Evolutionary conservation across 345 rosid genomes (phyloP).

Genomic region (Psidium guajava): DNA sequence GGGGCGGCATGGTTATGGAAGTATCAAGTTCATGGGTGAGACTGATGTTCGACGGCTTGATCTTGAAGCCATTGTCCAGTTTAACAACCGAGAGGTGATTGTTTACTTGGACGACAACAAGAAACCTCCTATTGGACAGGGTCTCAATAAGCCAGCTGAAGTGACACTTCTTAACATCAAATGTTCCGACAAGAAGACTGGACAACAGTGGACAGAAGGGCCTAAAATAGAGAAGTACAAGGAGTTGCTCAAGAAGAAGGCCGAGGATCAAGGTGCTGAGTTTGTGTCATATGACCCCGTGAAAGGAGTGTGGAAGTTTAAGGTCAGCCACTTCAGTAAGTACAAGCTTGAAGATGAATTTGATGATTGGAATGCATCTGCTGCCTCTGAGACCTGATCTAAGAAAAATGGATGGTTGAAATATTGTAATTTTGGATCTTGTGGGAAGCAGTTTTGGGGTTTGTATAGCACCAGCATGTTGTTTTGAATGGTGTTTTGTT

Average conservation of each 20-base stretch:
- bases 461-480: background rate
- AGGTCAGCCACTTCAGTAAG: slow-evolving; percentile 70
- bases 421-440: background rate
- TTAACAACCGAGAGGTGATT: slow-evolving; percentile 78
- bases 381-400: slow-evolving; percentile 9
- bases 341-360: slow-evolving; percentile 50
- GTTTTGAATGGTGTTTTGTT: background rate
- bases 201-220: slow-evolving; percentile 64
- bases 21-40: slow-evolving; percentile 80
- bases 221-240: slow-evolving; percentile 53
- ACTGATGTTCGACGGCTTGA: slow-evolving; percentile 80
- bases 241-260: slow-evolving; percentile 84
- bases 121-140: slow-evolving; percentile 89
- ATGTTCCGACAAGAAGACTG: slow-evolving; percentile 69
- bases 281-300: slow-evolving; percentile 72
- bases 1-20: slow-evolving; percentile 81
- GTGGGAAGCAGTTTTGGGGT: background rate
- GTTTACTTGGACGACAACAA: slow-evolving; percentile 92
- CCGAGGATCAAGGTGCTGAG: slow-evolving; percentile 80
- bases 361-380: slow-evolving; percentile 2
- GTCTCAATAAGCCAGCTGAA: slow-evolving; percentile 88
- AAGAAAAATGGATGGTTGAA: background rate
- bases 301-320: slow-evolving; percentile 88
- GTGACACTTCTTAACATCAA: slow-evolving; percentile 91
- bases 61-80: slow-evolving; percentile 70